Base-by-base conservation (phyloP, 345 rosid genomes). In the Pugionium dolabratum region DNA sequence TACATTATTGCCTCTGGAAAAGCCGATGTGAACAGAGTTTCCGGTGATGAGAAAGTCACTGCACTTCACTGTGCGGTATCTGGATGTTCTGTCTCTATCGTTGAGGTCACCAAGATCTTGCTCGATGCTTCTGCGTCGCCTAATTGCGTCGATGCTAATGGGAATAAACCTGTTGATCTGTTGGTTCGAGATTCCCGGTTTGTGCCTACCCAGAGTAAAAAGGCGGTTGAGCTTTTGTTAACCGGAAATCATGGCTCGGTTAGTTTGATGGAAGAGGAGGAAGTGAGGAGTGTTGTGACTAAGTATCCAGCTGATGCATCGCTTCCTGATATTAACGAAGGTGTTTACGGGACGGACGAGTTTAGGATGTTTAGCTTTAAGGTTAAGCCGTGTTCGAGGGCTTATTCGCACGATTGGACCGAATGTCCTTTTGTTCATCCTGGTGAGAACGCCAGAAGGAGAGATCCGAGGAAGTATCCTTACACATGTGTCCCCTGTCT, bases 391-490 rank as follows among this genome's bases (percentile, higher is more conserved):
- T 94, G 99, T 78, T 94, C 99, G 0, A 85, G 99, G 79, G 99
- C 99, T 1, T 94, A 94, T 64, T 90, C 99, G 3, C 99, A 94
- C 54, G 99, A 94, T 45, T 94, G 97, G 99, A 94, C 97, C 0
- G 99, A 94, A 69, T 94, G 99, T 70, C 99, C 99, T 1, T 94
- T 94, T 62, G 99, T 88, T 57, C 99, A 94, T 75, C 99, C 99
- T 0, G 96, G 99, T 7, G 99, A 94, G 89, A 94, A 94, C 10
- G 99, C 99, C 0, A 88, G 99, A 81, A 88, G 99, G 67, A 82
- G 99, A 59, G 99, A 94, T 84, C 97, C 92, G 0, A 84, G 82
- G 78, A 94, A 90, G 84, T 90, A 84, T 66, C 89, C 95, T 32
- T 94, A 94, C 68, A 90, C 85, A 62, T 90, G 99, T 60, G 99